These are phyloP conservation scores for Melanomma pulvis-pyrius DNA, from an alignment of 495 filamentous ascomycete genomes.

Conservation along the genomic window DNA sequence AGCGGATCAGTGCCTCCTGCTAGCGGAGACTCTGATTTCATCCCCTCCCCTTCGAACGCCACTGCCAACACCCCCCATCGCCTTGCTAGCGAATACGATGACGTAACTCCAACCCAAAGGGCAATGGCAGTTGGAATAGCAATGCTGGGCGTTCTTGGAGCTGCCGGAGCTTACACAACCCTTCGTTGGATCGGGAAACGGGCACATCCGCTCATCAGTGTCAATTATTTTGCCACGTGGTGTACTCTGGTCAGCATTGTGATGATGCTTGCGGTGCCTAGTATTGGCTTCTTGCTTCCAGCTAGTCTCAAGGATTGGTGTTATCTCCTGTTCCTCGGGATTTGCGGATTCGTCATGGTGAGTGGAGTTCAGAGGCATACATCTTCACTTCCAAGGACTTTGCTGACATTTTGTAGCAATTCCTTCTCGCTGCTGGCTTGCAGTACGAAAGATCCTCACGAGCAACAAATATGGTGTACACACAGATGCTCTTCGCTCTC, in stretches of 20 bases:
- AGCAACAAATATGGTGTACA: constrained; percentile 89
- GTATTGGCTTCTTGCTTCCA: constrained; percentile 63
- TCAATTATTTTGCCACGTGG: constrained; percentile 81
- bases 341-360: constrained; percentile 76
- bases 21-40: constrained; percentile 45
- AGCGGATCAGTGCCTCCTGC: constrained; percentile 25
- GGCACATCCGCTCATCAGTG: constrained; percentile 80
- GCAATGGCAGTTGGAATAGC: constrained; percentile 72
- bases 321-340: constrained; percentile 67
- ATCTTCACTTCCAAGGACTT: background rate
- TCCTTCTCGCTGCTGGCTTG: constrained; percentile 80
- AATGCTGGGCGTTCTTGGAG: constrained; percentile 79
- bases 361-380: background rate
- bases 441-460: constrained; percentile 62
- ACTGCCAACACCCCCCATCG: constrained; percentile 35
- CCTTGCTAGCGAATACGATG: constrained; percentile 38
- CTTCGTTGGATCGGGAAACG: constrained; percentile 84
- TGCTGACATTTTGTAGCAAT: constrained; percentile 55
- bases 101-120: constrained; percentile 66
- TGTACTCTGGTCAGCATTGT: constrained; percentile 67
- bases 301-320: constrained; percentile 65
- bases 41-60: constrained; percentile 39
- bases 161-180: constrained; percentile 73
- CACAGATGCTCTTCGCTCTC: constrained; percentile 89
- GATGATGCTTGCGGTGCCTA: constrained; percentile 60